These are phyloP conservation scores for Emydomyces testavorans DNA, from an alignment of 2,329 filamentous ascomycete genomes.

Conservation along the genomic window DNA sequence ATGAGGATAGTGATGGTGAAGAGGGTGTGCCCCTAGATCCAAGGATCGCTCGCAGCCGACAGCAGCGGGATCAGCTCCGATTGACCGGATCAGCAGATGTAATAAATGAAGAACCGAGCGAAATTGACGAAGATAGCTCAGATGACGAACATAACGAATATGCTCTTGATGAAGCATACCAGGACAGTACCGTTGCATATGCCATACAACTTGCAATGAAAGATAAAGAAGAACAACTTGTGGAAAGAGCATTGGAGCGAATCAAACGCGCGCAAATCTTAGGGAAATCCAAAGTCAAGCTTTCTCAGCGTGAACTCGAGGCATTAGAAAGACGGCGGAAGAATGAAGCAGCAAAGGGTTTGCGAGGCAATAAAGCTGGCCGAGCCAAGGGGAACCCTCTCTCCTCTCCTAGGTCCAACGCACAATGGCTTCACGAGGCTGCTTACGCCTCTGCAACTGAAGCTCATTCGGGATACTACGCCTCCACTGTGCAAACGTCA, in stretches of 20 bases:
- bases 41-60: neutral
- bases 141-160: constrained; percentile 45
- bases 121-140: constrained; percentile 34
- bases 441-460: constrained; percentile 42
- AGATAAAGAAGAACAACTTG: constrained; percentile 61
- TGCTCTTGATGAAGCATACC: constrained; percentile 29
- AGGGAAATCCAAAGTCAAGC: constrained; percentile 66
- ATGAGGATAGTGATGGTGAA: constrained; percentile 38
- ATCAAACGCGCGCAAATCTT: constrained; percentile 66
- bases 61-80: neutral
- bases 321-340: constrained; percentile 61
- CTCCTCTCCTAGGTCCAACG: constrained; percentile 22
- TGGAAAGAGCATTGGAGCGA: constrained; percentile 66
- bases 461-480: constrained; percentile 36
- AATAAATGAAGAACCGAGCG: neutral
- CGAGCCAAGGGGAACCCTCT: constrained; percentile 14
- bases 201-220: constrained; percentile 45
- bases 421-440: constrained; percentile 30
- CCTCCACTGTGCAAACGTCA: constrained; percentile 22
- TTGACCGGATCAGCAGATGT: neutral
- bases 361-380: constrained; percentile 16
- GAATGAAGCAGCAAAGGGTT: constrained; percentile 20
- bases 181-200: constrained; percentile 34
- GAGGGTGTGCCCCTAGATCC: constrained; percentile 16
- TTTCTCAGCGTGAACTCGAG: constrained; percentile 68